Conservation (phyloP, 129 eudicot genomes). For the Arctium minus region DNA sequence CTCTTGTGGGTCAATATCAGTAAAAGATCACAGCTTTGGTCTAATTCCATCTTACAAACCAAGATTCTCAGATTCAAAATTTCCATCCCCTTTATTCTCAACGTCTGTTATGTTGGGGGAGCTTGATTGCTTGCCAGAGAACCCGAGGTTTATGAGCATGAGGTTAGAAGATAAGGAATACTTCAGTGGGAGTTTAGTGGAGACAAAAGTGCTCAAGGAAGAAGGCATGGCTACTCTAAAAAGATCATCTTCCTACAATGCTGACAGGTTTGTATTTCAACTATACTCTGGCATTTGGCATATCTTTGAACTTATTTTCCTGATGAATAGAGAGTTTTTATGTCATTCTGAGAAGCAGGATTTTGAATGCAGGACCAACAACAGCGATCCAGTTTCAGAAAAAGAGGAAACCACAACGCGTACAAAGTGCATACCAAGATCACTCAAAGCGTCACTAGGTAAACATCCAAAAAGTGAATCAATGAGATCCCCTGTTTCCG, state of each 20-base stretch:
- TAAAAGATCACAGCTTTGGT: slow-evolving; percentile 89
- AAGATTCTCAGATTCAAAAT: slow-evolving; percentile 64
- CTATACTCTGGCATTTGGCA: background rate
- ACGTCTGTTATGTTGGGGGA: slow-evolving; percentile 76
- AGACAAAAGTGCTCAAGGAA: slow-evolving; percentile 58
- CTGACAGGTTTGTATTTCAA: slow-evolving; percentile 57
- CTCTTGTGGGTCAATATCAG: slow-evolving; percentile 91
- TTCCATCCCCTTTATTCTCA: slow-evolving; percentile 81
- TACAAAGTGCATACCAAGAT: slow-evolving; percentile 68
- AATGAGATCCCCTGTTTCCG: slow-evolving; percentile 76
- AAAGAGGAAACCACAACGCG: slow-evolving; percentile 50
- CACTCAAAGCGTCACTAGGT: slow-evolving; percentile 61
- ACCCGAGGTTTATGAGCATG: slow-evolving; percentile 68
- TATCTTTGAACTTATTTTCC: background rate
- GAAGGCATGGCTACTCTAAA: slow-evolving; percentile 53
- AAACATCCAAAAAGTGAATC: slow-evolving; percentile 74
- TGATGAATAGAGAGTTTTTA: background rate
- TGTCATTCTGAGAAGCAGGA: slow-evolving; percentile 5
- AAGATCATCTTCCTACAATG: slow-evolving; percentile 78
- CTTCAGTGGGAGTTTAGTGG: slow-evolving; percentile 90
- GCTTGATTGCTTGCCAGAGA: slow-evolving; percentile 73
- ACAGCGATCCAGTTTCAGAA: slow-evolving; percentile 40
- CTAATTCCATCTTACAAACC: slow-evolving; percentile 80
- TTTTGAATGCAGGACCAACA: slow-evolving; percentile 44
- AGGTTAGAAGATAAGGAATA: slow-evolving; percentile 84